A percentile compares a stretch with the other conserved stretches of the same genome.
phyloP scores from a whole-genome alignment of 768 basidiomycete genomes.

The Cubamyces lactineus region DNA sequence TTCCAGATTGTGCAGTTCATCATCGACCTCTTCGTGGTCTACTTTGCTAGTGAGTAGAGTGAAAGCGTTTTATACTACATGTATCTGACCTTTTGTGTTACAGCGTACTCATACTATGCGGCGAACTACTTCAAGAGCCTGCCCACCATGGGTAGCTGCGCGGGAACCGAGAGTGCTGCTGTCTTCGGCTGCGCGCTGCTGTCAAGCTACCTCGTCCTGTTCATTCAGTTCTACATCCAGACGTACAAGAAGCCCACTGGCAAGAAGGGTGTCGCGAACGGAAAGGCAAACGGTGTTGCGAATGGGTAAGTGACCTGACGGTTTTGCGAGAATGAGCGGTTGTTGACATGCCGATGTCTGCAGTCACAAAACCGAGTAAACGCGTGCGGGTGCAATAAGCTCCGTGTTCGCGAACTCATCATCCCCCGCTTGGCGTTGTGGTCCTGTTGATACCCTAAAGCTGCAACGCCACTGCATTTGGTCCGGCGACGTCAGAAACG shows the following conservation, averaged over 20 bases:
- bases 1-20: conserved; percentile 98
- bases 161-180: conserved; percentile 88
- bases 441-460: conserved; percentile 28
- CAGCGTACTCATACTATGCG: conserved; percentile 82
- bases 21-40: conserved; percentile 87
- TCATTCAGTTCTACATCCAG: conserved; percentile 93
- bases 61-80: background rate
- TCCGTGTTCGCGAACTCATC: conserved; percentile 3
- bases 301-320: conserved; percentile 39
- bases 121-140: conserved; percentile 59
- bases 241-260: conserved; percentile 71
- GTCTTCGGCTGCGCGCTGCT: conserved; percentile 87
- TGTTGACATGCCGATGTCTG: conserved; percentile 1
- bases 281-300: conserved; percentile 54
- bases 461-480: conserved; percentile 7
- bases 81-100: background rate
- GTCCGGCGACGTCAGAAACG: background rate
- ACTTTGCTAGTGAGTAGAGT: conserved; percentile 85
- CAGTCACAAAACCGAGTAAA: conserved; percentile 43
- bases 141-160: conserved; percentile 82
- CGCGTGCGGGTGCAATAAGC: conserved; percentile 1
- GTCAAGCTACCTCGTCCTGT: conserved; percentile 89
- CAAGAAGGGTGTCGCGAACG: conserved; percentile 43
- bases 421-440: conserved; percentile 12
- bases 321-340: background rate